Evolutionary conservation across 768 basidiomycete species (phyloP).

Genomic region (Amanita thiersii): DNA sequence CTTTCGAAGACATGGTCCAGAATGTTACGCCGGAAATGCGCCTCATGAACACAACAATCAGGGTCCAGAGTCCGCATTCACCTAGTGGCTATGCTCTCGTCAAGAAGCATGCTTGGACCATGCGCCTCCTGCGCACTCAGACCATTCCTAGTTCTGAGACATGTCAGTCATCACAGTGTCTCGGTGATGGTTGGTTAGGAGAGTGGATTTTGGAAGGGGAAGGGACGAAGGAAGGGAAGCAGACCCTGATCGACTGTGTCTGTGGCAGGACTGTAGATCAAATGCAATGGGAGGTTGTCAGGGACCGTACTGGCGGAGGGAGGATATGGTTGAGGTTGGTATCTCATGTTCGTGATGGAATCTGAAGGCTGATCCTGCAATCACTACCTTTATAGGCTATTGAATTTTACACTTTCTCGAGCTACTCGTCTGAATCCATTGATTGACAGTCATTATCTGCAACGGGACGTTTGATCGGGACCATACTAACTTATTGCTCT

Average conservation of each 20-base stretch:
- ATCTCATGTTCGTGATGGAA: background rate
- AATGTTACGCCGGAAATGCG: slow-evolving; percentile 32
- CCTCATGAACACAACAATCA: slow-evolving; percentile 34
- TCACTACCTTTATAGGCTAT: slow-evolving; percentile 5
- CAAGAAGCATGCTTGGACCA: slow-evolving; percentile 61
- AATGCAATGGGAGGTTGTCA: slow-evolving; percentile 45
- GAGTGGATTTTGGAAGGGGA: slow-evolving; percentile 80
- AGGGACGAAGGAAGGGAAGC: slow-evolving; percentile 60
- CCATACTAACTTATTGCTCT: too few relatives aligned
- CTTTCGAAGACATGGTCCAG: slow-evolving; percentile 24
- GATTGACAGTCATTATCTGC: slow-evolving; percentile 1
- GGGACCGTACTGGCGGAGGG: slow-evolving; percentile 52
- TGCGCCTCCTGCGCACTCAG: slow-evolving; percentile 22
- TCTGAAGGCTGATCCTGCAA: background rate
- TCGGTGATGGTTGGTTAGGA: slow-evolving; percentile 62
- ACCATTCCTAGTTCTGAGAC: background rate
- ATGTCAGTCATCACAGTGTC: slow-evolving; percentile 7
- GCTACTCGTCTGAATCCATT: background rate
- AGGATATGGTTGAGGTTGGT: slow-evolving; percentile 59
- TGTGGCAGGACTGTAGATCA: slow-evolving; percentile 22
- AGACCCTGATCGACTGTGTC: slow-evolving; percentile 48
- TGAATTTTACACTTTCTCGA: background rate
- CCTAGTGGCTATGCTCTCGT: slow-evolving; percentile 52
- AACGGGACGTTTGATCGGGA: too few relatives aligned
- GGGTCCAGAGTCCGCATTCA: slow-evolving; percentile 53